Conservation (phyloP, 331 rosid genomes). For the Quercus tomentella region DNA sequence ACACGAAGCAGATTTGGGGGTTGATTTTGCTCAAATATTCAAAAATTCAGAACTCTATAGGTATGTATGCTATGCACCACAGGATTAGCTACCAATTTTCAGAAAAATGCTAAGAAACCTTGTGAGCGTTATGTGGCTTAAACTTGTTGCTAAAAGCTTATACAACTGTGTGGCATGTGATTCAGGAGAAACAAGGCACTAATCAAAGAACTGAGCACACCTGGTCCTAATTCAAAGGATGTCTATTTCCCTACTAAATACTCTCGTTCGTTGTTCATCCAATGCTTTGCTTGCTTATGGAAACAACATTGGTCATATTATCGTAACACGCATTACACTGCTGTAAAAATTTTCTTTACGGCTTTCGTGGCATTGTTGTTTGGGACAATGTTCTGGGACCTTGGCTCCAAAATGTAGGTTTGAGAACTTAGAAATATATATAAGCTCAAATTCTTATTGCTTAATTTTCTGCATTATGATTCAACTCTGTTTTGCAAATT, state of each 20-base stretch:
- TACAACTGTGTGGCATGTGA: background rate
- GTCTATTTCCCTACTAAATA: slow-evolving; percentile 38
- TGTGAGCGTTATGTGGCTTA: background rate
- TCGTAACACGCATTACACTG: slow-evolving; percentile 56
- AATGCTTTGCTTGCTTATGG: slow-evolving; percentile 60
- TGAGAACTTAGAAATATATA: background rate
- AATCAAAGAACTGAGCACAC: slow-evolving; percentile 37
- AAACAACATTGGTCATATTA: slow-evolving; percentile 63
- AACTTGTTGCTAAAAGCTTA: background rate
- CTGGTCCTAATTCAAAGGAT: slow-evolving; percentile 40
- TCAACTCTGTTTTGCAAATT: background rate
- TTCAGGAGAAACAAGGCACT: slow-evolving; percentile 54
- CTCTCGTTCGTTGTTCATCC: slow-evolving; percentile 37
- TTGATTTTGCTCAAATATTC: slow-evolving; percentile 45
- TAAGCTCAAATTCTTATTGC: background rate
- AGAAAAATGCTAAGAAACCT: background rate
- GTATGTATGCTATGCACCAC: slow-evolving; percentile 2
- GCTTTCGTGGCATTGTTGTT: slow-evolving; percentile 34
- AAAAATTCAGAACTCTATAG: slow-evolving; percentile 43
- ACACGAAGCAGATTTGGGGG: slow-evolving; percentile 34
- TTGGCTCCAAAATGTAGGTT: slow-evolving; percentile 53
- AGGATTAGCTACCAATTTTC: background rate
- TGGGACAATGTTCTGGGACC: slow-evolving; percentile 60
- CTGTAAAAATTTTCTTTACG: slow-evolving; percentile 45
- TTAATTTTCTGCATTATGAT: background rate